Evolutionary conservation across 164 flowering plant species (phyloP), one percentile per base, ranked within the genome.

Genomic region (Sextonia rubra): DNA sequence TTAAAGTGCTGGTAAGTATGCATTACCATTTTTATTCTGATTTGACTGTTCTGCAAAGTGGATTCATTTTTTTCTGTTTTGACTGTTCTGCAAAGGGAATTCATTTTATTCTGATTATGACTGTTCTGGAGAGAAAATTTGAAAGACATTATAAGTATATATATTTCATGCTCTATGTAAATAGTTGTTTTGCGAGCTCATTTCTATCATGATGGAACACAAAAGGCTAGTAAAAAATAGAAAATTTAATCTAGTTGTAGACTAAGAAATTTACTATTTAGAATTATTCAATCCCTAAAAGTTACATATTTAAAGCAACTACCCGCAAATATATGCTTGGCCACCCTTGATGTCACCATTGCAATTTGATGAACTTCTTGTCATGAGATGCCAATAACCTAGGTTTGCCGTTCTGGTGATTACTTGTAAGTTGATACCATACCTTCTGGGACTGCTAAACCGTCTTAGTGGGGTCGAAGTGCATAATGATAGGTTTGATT

Each of bases 1-100:
- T 79, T 66, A 93, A 86, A 83, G 77, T 96, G 73, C 80, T 96
- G 89, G 99, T 96, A 75, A 83, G 98, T 79, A 22, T 66, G 22
- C 32, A 1, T n/a, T 66, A 8, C 12, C 23, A 32, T 17, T 49
- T 25, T 9, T 56, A 27, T 20, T n/a, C 26, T 17, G 26, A 1
- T 55, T 69, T 27, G 18, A 11, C n/a, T 69, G 55, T 7, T 55
- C 9, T 58, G 12, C 44, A 37, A 37, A 37, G 44, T 5, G 44
- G 44, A 37, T 37, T 29, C n/a, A n/a, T n/a, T 14, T 6, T 52
- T 69, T 18, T 20, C 24, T 14, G 23, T 2, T 49, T 69, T 25
- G 24, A 7, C 18, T 69, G 48, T 12, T 52, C 4, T 55, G 6
- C n/a, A n/a, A n/a, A n/a, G n/a, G n/a, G n/a, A n/a, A n/a, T n/a